Evolutionary conservation across 768 basidiomycete species (phyloP), one percentile per base, ranked within the genome.

Genomic region (Kondoa subrosea): DNA sequence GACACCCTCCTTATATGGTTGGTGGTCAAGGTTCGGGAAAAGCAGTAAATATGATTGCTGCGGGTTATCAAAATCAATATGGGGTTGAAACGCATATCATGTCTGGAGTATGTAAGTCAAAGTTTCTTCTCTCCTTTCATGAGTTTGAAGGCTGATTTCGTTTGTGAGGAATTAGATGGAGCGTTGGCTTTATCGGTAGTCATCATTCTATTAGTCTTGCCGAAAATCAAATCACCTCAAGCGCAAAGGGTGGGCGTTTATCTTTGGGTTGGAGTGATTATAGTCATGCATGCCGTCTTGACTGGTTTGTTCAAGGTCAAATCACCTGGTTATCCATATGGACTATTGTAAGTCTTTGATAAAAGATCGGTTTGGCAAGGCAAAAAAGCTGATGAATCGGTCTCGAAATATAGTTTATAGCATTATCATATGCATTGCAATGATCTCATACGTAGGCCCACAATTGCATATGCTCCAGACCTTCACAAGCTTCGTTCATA

Each of bases 21-120:
- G 84, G 83, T 31, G 79, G 80, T 0, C 81, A 83, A 66, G 68
- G 75, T 34, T n/a, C n/a, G n/a, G 77, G 78, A 1, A 79, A 82
- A 62, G 40, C 68, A 21, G 40, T 50, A 8, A 74, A 65, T 59
- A 91, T 90, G 87, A 86, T 99, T 73, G 88, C 91, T 8, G 81
- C 79, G 12, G 93, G 93, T 2, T 96, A 85, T 78, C 85, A 86
- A 76, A 90, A 85, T 73, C 91, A 95, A 77, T 88, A 82, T 75
- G 93, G 92, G 4, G 87, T 92, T 76, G 95, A 99, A 79, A 87
- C 87, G 21, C 87, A 90, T 72, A 87, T 95, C 60, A 81, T 97
- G 25, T 82, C 86, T 1, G 81, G 84, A 70, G 83, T 92, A 30
- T 97, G 95, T 96, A 74, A 72, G 91, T 83, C 4, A 0, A 32